Evolutionary conservation across 768 basidiomycete species (phyloP), one percentile per base, ranked within the genome.

Genomic region (Chalciporus piperatus): DNA sequence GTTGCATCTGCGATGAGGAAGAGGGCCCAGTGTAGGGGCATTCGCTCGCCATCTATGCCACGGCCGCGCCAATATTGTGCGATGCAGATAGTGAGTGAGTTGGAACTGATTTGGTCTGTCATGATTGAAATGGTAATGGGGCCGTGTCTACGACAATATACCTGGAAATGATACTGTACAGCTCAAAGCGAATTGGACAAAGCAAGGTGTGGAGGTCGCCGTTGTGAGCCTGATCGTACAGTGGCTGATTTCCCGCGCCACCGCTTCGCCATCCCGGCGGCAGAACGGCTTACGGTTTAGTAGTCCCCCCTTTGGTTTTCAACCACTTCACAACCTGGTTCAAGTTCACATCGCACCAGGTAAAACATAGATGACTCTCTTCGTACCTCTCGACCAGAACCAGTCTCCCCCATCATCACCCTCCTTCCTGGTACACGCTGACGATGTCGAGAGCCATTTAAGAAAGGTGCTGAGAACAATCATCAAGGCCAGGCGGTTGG

Each of bases 401-500:
- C 70, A 76, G 41, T 70, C 74, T 5, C 64, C 75, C 3, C 81
- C 84, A 23, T 32, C 70, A n/a, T 71, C 71, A 0, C 85, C 85
- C 4, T 56, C 83, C 1, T 88, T 87, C 63, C 70, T 87, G 41
- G 59, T 74, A 11, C 71, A 71, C 27, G 61, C 83, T n/a, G 50
- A 69, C 20, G 74, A 84, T 57, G 73, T 74, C 14, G 59, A 55
- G 27, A 63, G 70, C 33, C 81, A 86, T 48, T 62, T 85, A 32
- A 68, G 74, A 47, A 81, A 76, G 56, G 76, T 79, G 14, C 70
- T 87, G 51, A 83, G 79, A 61, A 74, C 88, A 27, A 83, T 92
- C 55, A 65, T 88, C 61, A 89, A 88, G 70, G 88, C 92, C 8
- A 86, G 80, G 67, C 79, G 88, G 46, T 79, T 94, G 62, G 89